Base-by-base conservation (phyloP, 352 stramenopile species). In the Pythium monospermum region DNA sequence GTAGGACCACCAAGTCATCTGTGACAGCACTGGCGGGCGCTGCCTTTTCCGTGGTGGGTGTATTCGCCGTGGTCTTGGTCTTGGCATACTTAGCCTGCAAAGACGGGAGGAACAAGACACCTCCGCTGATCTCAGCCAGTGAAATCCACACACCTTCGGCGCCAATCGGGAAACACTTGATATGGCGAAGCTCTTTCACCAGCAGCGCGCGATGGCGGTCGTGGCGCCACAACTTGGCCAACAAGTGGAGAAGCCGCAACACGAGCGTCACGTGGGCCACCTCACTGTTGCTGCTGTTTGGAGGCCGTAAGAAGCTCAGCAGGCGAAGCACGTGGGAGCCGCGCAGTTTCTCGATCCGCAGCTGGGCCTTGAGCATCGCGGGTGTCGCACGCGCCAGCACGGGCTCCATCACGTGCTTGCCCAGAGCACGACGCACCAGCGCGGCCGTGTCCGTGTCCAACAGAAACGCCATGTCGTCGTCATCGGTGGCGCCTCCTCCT, bases 261-360 rank as follows among this genome's bases (percentile, higher is more conserved):
- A 70, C 71, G n/a, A 1, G 66, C 41, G 35, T 80, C 61, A 23
- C 82, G 66, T 43, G 15, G 1, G 49, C 16, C 61, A 71, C 39
- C n/a, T n/a, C n/a, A n/a, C n/a, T n/a, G n/a, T n/a, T n/a, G n/a
- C n/a, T n/a, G n/a, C n/a, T n/a, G n/a, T n/a, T n/a, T n/a, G n/a
- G n/a, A n/a, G n/a, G n/a, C n/a, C n/a, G n/a, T n/a, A n/a, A n/a
- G 70, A 49, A 21, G 7, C 57, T 61, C 8, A 92, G 49, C 2
- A 90, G 50, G 18, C 72, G 66, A 49, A 92, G 58, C 8, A 89
- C 40, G 48, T 92, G 79, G 15, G 76, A 80, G 1, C 67, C 66
- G 13, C 77, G 68, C 10, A 92, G 66, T 26, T 71, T 65, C 55
- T 92, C 82, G 33, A 92, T 69, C 15, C 72, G 68, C 1, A 92